Conservation (phyloP, 148 eudicot species). For the Persicaria maculosa region DNA sequence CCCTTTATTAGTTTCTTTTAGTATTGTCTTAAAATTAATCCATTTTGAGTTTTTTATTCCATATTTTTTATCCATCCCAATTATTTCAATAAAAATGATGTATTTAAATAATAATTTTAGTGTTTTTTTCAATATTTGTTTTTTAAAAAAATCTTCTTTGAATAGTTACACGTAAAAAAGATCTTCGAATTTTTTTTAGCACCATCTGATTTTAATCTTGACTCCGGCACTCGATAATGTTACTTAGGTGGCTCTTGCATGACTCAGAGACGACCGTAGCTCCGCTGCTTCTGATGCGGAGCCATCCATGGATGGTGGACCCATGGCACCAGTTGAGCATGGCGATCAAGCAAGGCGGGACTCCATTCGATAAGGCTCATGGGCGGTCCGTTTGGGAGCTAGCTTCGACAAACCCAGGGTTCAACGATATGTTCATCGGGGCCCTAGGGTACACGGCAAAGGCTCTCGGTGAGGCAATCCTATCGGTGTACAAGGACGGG, state of each 20-base stretch:
- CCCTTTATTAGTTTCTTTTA: no score
- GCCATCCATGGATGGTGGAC: constrained; percentile 38
- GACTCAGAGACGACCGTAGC: neutral
- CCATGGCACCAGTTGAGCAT: constrained; percentile 49
- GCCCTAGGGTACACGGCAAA: constrained; percentile 60
- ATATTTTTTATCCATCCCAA: no score
- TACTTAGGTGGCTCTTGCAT: constrained; percentile 4
- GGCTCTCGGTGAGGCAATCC: constrained; percentile 24
- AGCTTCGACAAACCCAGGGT: constrained; percentile 27
- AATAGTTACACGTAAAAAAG: no score
- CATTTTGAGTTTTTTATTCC: no score
- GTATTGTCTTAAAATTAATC: no score
- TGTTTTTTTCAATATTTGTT: no score
- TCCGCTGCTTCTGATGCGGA: constrained; percentile 19
- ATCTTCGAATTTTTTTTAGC: no score
- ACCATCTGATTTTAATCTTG: no score
- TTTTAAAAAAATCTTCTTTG: no score
- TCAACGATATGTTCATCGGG: constrained; percentile 47
- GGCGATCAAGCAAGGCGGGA: constrained; percentile 14
- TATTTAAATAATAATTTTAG: no score
- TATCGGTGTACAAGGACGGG: constrained; percentile 31
- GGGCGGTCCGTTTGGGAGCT: constrained; percentile 50
- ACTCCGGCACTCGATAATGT: no score
- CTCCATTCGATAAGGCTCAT: constrained; percentile 36
- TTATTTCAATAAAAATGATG: no score